These are phyloP conservation scores for Polyporus arcularius DNA, from an alignment of 768 basidiomycete species.

Conservation along the genomic window DNA sequence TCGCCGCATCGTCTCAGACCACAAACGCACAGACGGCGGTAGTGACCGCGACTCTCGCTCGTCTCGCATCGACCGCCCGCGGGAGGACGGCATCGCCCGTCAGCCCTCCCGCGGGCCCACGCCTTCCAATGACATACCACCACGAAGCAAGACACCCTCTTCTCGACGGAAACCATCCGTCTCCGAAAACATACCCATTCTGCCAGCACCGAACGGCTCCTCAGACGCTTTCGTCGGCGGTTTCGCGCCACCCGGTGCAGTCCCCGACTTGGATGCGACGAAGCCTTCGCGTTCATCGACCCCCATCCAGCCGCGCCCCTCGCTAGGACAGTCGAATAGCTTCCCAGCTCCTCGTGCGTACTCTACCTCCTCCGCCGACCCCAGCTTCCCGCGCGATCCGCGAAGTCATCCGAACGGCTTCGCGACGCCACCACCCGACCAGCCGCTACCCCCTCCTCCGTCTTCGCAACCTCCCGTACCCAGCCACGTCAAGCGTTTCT, in stretches of 20 bases:
- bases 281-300: constrained; percentile 22
- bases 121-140: constrained; percentile 33
- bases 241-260: constrained; percentile 36
- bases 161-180: constrained; percentile 27
- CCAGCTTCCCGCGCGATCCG: constrained; percentile 14
- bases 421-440: constrained; percentile 3
- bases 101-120: constrained; percentile 19
- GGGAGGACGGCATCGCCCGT: constrained; percentile 39
- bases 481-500: constrained; percentile 73
- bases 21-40: constrained; percentile 46
- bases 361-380: constrained; percentile 16
- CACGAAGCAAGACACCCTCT: constrained; percentile 40
- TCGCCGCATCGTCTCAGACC: constrained; percentile 70
- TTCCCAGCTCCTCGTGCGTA: constrained; percentile 16
- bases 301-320: constrained; percentile 18
- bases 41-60: constrained; percentile 61
- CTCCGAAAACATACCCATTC: constrained; percentile 7
- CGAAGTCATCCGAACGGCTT: constrained; percentile 16
- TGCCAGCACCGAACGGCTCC: constrained; percentile 5
- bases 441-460: constrained; percentile 6
- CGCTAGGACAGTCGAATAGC: constrained; percentile 6
- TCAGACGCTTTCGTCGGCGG: constrained; percentile 55
- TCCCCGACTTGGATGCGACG: constrained; percentile 9
- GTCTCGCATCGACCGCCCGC: constrained; percentile 42
- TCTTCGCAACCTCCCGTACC: constrained; percentile 38